Evolutionary conservation across 2,329 filamentous ascomycete genomes (phyloP).

Genomic region (Alternaria alternata): DNA sequence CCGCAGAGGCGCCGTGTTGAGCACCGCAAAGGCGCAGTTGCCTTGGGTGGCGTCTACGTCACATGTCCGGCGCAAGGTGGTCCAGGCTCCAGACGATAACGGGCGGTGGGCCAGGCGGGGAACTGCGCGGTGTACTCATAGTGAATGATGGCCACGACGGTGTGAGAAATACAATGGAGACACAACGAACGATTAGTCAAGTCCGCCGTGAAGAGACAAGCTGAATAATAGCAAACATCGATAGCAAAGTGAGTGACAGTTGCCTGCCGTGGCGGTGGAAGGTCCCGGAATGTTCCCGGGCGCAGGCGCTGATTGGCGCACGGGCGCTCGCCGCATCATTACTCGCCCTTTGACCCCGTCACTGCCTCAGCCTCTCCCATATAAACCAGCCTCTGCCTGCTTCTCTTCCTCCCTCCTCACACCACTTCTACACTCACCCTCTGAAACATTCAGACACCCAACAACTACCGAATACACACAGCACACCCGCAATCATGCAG

Average conservation of each 20-base stretch:
- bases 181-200: not conserved
- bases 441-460: slow-evolving; percentile 14
- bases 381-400: slow-evolving; percentile 40
- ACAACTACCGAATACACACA: slow-evolving; percentile 68
- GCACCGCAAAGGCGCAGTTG: slow-evolving; percentile 21
- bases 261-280: slow-evolving; percentile 16
- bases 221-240: slow-evolving; percentile 27
- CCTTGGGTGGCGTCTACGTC: slow-evolving; percentile 14
- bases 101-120: slow-evolving; percentile 30
- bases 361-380: slow-evolving; percentile 43
- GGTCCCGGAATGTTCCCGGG: slow-evolving; percentile 45
- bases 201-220: slow-evolving; percentile 5
- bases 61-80: slow-evolving; percentile 8
- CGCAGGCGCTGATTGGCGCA: slow-evolving; percentile 42
- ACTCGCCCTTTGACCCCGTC: slow-evolving; percentile 40
- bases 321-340: slow-evolving; percentile 43
- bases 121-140: slow-evolving; percentile 9
- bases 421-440: slow-evolving; percentile 18
- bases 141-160: slow-evolving; percentile 7
- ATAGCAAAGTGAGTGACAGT: slow-evolving; percentile 9
- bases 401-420: slow-evolving; percentile 25
- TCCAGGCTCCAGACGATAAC: slow-evolving; percentile 36
- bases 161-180: not conserved
- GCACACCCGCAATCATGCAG: slow-evolving; percentile 71
- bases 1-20: slow-evolving; percentile 20